These are phyloP conservation scores for Wickerhamomyces bisporus DNA, from an alignment of 805 yeast species.

Conservation along the genomic window DNA sequence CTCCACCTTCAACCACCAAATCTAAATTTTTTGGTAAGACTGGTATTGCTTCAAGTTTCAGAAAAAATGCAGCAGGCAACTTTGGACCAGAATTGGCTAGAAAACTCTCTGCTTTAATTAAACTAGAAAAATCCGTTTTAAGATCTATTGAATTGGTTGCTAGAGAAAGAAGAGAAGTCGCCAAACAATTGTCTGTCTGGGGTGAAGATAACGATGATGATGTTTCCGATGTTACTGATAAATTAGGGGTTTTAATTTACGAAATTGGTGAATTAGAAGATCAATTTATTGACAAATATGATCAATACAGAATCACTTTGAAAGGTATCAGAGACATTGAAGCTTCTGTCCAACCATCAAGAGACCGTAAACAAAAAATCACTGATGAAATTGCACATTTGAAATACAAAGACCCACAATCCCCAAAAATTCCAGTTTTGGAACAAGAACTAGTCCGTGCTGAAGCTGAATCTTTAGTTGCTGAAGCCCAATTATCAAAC, in stretches of 20 bases:
- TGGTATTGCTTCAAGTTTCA: conserved; percentile 61
- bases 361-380: conserved; percentile 96
- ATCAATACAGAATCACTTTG: conserved; percentile 93
- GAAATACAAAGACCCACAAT: conserved; percentile 97
- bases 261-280: conserved; percentile 98
- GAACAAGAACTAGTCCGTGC: conserved; percentile 99
- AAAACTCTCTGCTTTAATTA: conserved; percentile 85
- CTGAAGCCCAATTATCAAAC: conserved; percentile 97
- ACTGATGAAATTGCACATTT: conserved; percentile 96
- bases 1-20: conserved; percentile 71
- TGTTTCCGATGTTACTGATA: conserved; percentile 94
- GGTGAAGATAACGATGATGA: conserved; percentile 98
- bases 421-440: conserved; percentile 89
- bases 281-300: conserved; percentile 96
- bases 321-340: conserved; percentile 95
- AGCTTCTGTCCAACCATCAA: conserved; percentile 95
- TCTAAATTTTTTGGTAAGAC: conserved; percentile 74
- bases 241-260: conserved; percentile 90
- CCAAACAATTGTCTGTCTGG: conserved; percentile 95
- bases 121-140: conserved; percentile 95
- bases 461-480: conserved; percentile 97
- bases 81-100: conserved; percentile 94
- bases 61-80: conserved; percentile 84
- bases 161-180: conserved; percentile 91
- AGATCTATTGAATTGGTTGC: conserved; percentile 91